phyloP scores from a whole-genome alignment of 257 asterid genomes.

The Solanum sitiens region DNA sequence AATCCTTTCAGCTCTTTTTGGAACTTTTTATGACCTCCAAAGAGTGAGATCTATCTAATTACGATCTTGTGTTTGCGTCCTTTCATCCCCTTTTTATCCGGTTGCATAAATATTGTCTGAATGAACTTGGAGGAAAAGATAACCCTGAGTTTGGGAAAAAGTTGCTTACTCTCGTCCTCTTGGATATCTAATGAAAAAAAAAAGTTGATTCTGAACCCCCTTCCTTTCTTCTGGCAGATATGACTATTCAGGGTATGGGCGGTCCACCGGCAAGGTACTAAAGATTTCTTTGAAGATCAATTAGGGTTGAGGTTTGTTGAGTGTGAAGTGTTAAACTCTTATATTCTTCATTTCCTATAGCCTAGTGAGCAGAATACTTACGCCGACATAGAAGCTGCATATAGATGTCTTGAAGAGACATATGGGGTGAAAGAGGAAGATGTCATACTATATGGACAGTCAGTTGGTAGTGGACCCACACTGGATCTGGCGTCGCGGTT shows the following conservation, averaged over 20 bases:
- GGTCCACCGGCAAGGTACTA: constrained; percentile 88
- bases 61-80: background rate
- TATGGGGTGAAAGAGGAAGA: constrained; percentile 89
- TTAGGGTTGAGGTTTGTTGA: constrained; percentile 3
- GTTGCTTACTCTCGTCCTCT: background rate
- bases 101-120: background rate
- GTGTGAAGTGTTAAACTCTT: constrained; percentile 10
- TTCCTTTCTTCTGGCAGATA: constrained; percentile 40
- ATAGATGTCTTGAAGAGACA: constrained; percentile 66
- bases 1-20: background rate
- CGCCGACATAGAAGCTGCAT: constrained; percentile 91
- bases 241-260: constrained; percentile 95
- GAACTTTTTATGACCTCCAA: background rate
- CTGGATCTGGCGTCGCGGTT: constrained; percentile 81
- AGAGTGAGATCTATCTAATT: background rate
- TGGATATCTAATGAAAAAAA: background rate
- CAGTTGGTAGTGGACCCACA: constrained; percentile 97
- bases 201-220: background rate
- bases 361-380: constrained; percentile 91
- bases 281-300: constrained; percentile 2
- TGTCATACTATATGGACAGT: constrained; percentile 82
- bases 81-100: background rate
- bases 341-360: constrained; percentile 23
- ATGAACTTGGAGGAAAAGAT: background rate
- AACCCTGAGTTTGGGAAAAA: background rate